phyloP scores from a whole-genome alignment of 169 alveolate genomes.

The Eimeria tenella region DNA sequence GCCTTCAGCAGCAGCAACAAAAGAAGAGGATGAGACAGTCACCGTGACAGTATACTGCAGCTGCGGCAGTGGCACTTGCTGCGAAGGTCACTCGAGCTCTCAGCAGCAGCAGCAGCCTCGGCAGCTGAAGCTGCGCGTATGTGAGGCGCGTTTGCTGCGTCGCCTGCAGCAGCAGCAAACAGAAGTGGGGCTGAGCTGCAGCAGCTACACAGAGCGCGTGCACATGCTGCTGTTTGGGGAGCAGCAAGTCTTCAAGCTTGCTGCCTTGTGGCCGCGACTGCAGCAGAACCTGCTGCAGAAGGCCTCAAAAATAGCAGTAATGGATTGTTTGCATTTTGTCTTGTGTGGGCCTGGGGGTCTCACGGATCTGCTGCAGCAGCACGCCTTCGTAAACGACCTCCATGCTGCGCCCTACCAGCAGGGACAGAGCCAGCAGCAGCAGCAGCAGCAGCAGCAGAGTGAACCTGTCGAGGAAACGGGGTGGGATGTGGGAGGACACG shows the following conservation, averaged over 20 bases:
- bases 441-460: not conserved
- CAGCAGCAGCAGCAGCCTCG: slow-evolving; percentile 40
- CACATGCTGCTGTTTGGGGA: slow-evolving; percentile 34
- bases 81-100: slow-evolving; percentile 1
- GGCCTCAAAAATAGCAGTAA: slow-evolving; percentile 1
- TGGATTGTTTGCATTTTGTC: slow-evolving; percentile 33
- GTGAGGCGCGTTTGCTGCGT: slow-evolving; percentile 39
- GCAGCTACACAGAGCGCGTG: slow-evolving; percentile 59
- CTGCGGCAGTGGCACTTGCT: slow-evolving; percentile 51
- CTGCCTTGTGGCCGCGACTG: slow-evolving; percentile 60
- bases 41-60: slow-evolving; percentile 3
- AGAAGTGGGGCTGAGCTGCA: slow-evolving; percentile 29
- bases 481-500: slow-evolving; percentile 18
- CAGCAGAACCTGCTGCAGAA: slow-evolving; percentile 48
- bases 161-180: slow-evolving; percentile 47
- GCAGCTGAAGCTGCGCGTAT: slow-evolving; percentile 26
- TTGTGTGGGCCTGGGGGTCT: slow-evolving; percentile 61
- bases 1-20: slow-evolving; percentile 37
- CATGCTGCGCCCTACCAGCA: slow-evolving; percentile 52
- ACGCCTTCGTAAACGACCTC: slow-evolving; percentile 24
- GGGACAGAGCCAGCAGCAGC: slow-evolving; percentile 14
- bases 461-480: not conserved
- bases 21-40: not conserved
- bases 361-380: slow-evolving; percentile 57
- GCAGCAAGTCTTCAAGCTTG: slow-evolving; percentile 52